Percentiles rank a stretch among this genome's conserved stretches.
Evolutionary conservation across 306 rosid genomes (phyloP).

Genomic region (Mucuna pruriens): DNA sequence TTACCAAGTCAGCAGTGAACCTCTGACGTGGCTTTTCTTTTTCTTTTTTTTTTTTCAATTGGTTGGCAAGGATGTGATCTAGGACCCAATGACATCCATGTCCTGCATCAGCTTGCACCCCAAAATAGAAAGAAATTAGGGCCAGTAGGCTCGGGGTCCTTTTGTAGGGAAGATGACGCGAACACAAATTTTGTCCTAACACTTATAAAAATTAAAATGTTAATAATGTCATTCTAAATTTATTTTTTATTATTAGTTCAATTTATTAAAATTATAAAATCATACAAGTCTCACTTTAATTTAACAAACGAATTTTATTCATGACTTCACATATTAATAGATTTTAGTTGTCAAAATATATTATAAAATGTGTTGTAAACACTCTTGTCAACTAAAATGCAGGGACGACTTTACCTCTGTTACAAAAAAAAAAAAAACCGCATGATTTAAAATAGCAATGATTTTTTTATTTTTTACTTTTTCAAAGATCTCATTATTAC

Average conservation of each 20-base stretch:
- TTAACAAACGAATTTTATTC: not conserved
- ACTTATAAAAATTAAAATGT: no score
- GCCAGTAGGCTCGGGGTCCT: not conserved
- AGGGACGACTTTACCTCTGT: not conserved
- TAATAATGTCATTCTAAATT: no score
- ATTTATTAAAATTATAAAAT: no score
- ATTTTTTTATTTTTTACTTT: no score
- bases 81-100: not conserved
- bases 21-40: slow-evolving; percentile 30
- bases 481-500: no score
- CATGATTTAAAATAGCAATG: not conserved
- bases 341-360: not conserved
- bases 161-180: not conserved
- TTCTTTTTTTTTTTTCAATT: slow-evolving; percentile 3
- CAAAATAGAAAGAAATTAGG: no score
- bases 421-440: not conserved
- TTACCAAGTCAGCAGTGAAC: slow-evolving; percentile 28
- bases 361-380: not conserved
- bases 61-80: slow-evolving; percentile 22
- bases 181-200: not conserved
- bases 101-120: slow-evolving; percentile 32
- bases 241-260: no score
- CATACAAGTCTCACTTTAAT: not conserved
- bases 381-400: not conserved
- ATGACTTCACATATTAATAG: not conserved